phyloP scores from a whole-genome alignment of 2,329 filamentous ascomycete species.

The Cladosporium cucumerinum region DNA sequence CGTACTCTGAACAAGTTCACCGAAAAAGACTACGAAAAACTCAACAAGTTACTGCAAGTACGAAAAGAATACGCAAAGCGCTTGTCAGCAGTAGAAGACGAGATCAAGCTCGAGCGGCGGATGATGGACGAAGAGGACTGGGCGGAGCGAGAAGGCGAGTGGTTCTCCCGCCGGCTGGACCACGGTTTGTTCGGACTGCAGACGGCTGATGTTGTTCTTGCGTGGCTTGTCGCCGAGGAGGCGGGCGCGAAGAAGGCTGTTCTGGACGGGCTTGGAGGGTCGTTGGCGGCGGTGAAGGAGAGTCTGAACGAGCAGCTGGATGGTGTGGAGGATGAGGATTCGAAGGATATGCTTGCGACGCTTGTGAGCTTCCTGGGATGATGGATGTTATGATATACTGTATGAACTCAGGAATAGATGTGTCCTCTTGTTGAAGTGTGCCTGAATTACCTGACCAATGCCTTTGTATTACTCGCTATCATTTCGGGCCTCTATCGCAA shows the following conservation, averaged over 20 bases:
- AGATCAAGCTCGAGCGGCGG: slow-evolving; percentile 58
- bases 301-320: slow-evolving; percentile 69
- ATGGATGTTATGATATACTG: background rate
- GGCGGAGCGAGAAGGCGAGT: slow-evolving; percentile 64
- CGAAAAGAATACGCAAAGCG: slow-evolving; percentile 66
- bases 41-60: slow-evolving; percentile 66
- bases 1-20: slow-evolving; percentile 89
- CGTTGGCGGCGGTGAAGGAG: slow-evolving; percentile 58
- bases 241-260: slow-evolving; percentile 67
- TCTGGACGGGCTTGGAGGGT: slow-evolving; percentile 57
- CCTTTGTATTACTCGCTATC: no score
- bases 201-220: slow-evolving; percentile 76
- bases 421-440: no score
- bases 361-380: slow-evolving; percentile 44
- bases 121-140: slow-evolving; percentile 56
- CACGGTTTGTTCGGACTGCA: slow-evolving; percentile 82
- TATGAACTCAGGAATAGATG: background rate
- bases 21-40: slow-evolving; percentile 89
- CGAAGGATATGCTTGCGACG: slow-evolving; percentile 64
- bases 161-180: slow-evolving; percentile 72
- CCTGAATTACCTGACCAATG: no score
- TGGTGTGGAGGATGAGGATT: slow-evolving; percentile 49
- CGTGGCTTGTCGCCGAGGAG: slow-evolving; percentile 92
- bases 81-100: slow-evolving; percentile 60
- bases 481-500: no score